Conservation (phyloP, 345 rosid species). For the Lumnitzera racemosa region DNA sequence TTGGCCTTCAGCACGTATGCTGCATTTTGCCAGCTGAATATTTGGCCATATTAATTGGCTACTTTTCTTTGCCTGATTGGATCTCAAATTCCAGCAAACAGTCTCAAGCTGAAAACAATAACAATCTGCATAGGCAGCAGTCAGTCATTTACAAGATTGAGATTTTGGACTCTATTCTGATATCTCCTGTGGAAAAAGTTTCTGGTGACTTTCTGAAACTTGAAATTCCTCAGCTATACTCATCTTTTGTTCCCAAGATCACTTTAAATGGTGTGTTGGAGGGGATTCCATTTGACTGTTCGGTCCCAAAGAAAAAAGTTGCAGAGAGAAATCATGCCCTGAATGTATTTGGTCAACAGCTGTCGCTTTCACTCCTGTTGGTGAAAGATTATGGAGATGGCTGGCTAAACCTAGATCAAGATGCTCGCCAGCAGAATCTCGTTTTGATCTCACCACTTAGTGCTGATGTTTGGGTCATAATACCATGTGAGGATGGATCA, state of each 20-base stretch:
- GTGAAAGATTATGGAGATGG: slow-evolving; percentile 32
- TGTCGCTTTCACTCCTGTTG: slow-evolving; percentile 39
- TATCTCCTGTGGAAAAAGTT: slow-evolving; percentile 47
- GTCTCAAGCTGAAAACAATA: slow-evolving; percentile 19
- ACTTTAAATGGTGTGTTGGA: slow-evolving; percentile 28
- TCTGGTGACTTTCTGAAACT: slow-evolving; percentile 41
- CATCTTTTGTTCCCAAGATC: slow-evolving; percentile 36
- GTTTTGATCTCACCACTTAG: slow-evolving; percentile 40
- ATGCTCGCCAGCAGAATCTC: slow-evolving; percentile 21
- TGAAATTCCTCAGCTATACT: slow-evolving; percentile 48
- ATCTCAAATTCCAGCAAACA: slow-evolving; percentile 30
- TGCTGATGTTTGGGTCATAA: slow-evolving; percentile 76
- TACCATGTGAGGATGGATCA: slow-evolving; percentile 41
- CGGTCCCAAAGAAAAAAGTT: slow-evolving; percentile 42
- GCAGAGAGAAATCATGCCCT: slow-evolving; percentile 35
- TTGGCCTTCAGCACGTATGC: slow-evolving; percentile 77
- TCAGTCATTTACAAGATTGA: slow-evolving; percentile 56
- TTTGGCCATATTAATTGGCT: slow-evolving; percentile 74
- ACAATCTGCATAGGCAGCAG: slow-evolving; percentile 12
- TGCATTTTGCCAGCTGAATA: slow-evolving; percentile 66
- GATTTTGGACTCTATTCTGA: slow-evolving; percentile 57
- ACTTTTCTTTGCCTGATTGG: slow-evolving; percentile 85
- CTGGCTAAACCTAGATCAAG: slow-evolving; percentile 19
- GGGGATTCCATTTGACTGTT: slow-evolving; percentile 46
- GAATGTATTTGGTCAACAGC: slow-evolving; percentile 62